Base-by-base conservation (phyloP, 441 rosid species). In the Breynia disticha region DNA sequence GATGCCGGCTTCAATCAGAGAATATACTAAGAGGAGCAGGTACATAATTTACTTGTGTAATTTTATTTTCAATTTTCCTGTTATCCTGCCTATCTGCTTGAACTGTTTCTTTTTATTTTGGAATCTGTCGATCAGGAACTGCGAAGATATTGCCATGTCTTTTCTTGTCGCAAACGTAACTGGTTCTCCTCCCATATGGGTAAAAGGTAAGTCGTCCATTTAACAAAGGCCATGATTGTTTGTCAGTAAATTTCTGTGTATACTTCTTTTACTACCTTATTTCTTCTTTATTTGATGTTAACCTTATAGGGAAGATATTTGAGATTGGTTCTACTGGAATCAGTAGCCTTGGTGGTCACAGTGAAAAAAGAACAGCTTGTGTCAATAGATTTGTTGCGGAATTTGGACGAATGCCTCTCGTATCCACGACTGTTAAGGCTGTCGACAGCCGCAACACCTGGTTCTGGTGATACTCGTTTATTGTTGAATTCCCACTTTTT, bases 91-190 rank as follows among this genome's bases (percentile, higher is more conserved):
- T 22, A 15, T 43, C 16, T 56, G 51, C 19, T 54, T 65, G 64
- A 44, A 56, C 19, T 69, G 55, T 59, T 48, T n/a, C 18, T 45
- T 46, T 59, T 63, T 44, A 54, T 42, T 56, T 50, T 68, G 63
- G 37, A 15, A 47, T 67, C 61, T n/a, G 52, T 63, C 54, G 32
- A 11, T 50, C 79, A 91, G 96, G 84, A 91, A 91, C 62, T 87
- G 98, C 67, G 96, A 91, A 86, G 96, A 91, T 76, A 87, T 87
- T 51, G 98, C 95, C 16, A 91, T 91, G 96, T 85, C 98, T 17
- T 91, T 91, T 78, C 96, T 91, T 12, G 74, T 91, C 9, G 98
- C 96, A 35, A 91, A 87, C 73, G 84, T 73, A 41, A 82, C 94
- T 16, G 81, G 72, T 64, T 78, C 87, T 56, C 96, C 98, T 42